phyloP scores from a whole-genome alignment of 352 stramenopile genomes.

The Pythium brassicae region DNA sequence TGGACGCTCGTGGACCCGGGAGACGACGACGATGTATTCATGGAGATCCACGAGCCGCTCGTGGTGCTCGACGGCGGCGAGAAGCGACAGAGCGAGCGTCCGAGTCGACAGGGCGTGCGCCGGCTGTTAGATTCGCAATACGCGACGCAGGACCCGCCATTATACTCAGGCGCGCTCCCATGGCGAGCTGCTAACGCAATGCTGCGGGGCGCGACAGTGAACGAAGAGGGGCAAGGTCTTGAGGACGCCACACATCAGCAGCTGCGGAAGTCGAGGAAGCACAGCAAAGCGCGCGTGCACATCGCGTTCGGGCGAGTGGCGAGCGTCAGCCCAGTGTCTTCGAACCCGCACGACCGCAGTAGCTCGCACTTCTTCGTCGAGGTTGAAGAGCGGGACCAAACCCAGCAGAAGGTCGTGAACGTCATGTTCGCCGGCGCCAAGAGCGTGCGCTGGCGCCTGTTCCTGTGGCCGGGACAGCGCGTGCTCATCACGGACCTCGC shows the following conservation, averaged over 20 bases:
- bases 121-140: slow-evolving; percentile 28
- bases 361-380: slow-evolving; percentile 67
- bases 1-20: slow-evolving; percentile 43
- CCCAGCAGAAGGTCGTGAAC: slow-evolving; percentile 21
- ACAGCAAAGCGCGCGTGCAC: slow-evolving; percentile 32
- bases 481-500: slow-evolving; percentile 58
- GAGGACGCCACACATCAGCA: background rate
- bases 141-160: slow-evolving; percentile 31
- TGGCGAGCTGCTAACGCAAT: slow-evolving; percentile 14
- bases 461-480: slow-evolving; percentile 33
- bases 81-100: background rate
- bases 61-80: slow-evolving; percentile 33
- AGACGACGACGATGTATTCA: slow-evolving; percentile 4
- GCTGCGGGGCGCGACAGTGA: slow-evolving; percentile 1
- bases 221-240: background rate
- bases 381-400: slow-evolving; percentile 22
- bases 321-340: slow-evolving; percentile 49
- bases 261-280: slow-evolving; percentile 6
- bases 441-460: slow-evolving; percentile 38
- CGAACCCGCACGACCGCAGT: slow-evolving; percentile 26
- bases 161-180: slow-evolving; percentile 28
- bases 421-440: slow-evolving; percentile 42
- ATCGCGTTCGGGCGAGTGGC: slow-evolving; percentile 42
- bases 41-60: slow-evolving; percentile 14
- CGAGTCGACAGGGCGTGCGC: slow-evolving; percentile 17